Evolutionary conservation across 371 early-diverging fungal genomes (phyloP).

Genomic region (Cladochytrium tenue): DNA sequence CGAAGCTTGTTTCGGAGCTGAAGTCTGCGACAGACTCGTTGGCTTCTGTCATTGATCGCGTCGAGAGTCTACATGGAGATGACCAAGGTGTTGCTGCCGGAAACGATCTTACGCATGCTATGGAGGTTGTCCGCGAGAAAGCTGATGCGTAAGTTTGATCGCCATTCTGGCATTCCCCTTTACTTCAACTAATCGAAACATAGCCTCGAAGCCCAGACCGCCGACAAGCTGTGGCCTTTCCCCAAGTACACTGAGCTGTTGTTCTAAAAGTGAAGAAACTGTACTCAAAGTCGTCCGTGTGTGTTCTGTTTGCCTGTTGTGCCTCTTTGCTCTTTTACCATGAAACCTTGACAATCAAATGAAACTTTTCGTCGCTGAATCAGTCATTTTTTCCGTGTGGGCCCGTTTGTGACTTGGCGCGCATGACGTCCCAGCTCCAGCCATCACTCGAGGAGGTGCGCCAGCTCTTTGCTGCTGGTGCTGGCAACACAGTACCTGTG

Average conservation of each 20-base stretch:
- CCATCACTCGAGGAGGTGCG: slow-evolving; percentile 75
- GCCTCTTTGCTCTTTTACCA: no score
- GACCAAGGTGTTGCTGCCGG: slow-evolving; percentile 67
- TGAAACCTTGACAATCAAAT: no score
- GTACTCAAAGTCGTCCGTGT: no score
- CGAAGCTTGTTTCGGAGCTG: slow-evolving; percentile 63
- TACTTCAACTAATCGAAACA: background rate
- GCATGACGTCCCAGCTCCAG: no score
- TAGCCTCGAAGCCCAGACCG: slow-evolving; percentile 71
- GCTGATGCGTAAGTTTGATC: slow-evolving; percentile 59
- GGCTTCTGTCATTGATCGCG: slow-evolving; percentile 57
- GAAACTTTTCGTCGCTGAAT: no score
- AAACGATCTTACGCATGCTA: slow-evolving; percentile 63
- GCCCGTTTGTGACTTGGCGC: no score
- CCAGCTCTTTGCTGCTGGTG: slow-evolving; percentile 52
- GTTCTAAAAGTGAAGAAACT: slow-evolving; percentile 55
- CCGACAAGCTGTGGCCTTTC: slow-evolving; percentile 91
- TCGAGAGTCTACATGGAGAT: slow-evolving; percentile 59
- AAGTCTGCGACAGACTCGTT: slow-evolving; percentile 60
- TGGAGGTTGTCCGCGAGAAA: slow-evolving; percentile 70
- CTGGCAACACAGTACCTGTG: slow-evolving; percentile 73
- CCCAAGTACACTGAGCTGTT: slow-evolving; percentile 96
- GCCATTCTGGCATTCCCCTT: background rate
- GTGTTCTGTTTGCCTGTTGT: no score
- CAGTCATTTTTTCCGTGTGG: no score